Evolutionary conservation across 1,139 yeast species (phyloP), one percentile per base, ranked within the genome.

Genomic region (Yamadazyma jaroonii): DNA sequence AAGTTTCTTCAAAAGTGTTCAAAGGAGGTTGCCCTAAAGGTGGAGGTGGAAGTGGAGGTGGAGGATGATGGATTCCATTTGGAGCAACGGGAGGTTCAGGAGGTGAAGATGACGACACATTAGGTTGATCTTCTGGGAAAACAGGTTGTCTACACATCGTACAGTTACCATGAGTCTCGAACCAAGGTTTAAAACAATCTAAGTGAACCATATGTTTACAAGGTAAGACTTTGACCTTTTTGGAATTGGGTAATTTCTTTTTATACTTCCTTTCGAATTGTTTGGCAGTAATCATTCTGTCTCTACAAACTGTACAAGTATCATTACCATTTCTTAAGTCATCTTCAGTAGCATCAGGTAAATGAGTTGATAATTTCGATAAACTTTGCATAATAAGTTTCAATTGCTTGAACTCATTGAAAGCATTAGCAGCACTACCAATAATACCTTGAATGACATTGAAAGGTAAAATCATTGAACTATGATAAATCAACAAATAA

Each of bases 171-270:
- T 96, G 87, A 47, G 96, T 73, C 53, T 87, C 96, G 48, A 92
- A 68, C 99, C 99, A 92, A 49, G 86, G 85, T 54, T 86, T 85
- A 46, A 92, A 72, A 59, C 98, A 92, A 3, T 95, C 92, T 64
- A 84, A 68, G 57, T 92, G 99, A 43, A 92, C 71, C 39, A 88
- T 83, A 59, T 92, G 99, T 13, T 86, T 84, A 65, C 99, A 92
- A 2, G 69, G 71, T 38, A 92, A 68, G 52, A 75, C 84, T 57
- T 88, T 88, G 2, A 97, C 95, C 32, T 64, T 71, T 39, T 71
- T 65, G 42, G 90, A 72, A 6, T 56, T 35, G 4, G 65, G 43
- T 15, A 67, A 47, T 9, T 55, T 58, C 10, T 50, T 47, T 31
- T 55, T 52, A 2, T 40, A 20, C 3, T 40, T 41, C 5, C 10